Percentiles rank a stretch among this genome's conserved stretches.
phyloP scores from a whole-genome alignment of 1,284 basidiomycete genomes.

The Neolentinus lepideus region DNA sequence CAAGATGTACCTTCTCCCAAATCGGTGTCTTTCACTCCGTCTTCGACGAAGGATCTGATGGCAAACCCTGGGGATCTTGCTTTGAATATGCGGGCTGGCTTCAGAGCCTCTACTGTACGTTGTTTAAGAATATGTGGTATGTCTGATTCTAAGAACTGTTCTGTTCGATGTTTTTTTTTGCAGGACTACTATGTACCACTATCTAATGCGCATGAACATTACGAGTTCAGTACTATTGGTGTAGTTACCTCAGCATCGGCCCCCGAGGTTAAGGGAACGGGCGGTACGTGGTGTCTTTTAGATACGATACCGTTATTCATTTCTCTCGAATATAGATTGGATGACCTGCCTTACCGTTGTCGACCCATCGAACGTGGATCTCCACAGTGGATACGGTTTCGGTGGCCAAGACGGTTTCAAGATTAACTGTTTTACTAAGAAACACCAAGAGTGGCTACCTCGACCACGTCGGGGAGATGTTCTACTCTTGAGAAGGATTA shows the following conservation, averaged over 20 bases:
- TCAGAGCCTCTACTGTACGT: conserved; percentile 5
- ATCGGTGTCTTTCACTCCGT: neutral
- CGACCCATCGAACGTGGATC: conserved; percentile 34
- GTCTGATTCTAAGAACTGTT: conserved; percentile 13
- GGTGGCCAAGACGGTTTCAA: conserved; percentile 21
- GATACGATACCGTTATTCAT: neutral
- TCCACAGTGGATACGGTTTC: conserved; percentile 8
- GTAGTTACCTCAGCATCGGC: conserved; percentile 15
- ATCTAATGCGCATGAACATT: neutral
- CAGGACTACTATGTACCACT: neutral
- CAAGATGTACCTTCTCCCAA: neutral
- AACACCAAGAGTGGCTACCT: conserved; percentile 41
- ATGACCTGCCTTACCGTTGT: conserved; percentile 24
- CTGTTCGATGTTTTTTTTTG: no score
- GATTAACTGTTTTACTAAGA: conserved; percentile 46
- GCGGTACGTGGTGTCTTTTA: conserved; percentile 13
- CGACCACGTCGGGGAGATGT: conserved; percentile 34
- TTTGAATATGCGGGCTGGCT: conserved; percentile 6
- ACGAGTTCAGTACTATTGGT: conserved; percentile 21
- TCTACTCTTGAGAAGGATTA: conserved; percentile 32
- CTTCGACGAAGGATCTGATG: neutral
- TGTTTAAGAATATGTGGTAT: neutral
- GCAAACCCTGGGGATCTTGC: conserved; percentile 4
- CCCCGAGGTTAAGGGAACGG: conserved; percentile 17
- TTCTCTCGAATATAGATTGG: conserved; percentile 16